Evolutionary conservation across 2,329 filamentous ascomycete genomes (phyloP), one percentile per base, ranked within the genome.

Genomic region (Colletotrichum lupini): DNA sequence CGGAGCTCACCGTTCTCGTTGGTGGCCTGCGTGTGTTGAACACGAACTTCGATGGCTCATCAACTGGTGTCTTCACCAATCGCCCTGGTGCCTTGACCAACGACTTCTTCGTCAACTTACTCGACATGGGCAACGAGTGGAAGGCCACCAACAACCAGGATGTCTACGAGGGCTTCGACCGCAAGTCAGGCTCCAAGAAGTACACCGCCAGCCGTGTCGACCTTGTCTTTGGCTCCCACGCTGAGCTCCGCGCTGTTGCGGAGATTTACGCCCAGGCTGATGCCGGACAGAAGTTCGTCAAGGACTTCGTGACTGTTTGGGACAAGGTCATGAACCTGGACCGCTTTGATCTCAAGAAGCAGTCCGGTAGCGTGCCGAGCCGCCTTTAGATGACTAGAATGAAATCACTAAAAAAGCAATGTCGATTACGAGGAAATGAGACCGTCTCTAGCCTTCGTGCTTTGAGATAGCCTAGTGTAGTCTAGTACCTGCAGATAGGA

Each of bases 91-190:
- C 89, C 77, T 86, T 95, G 77, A 93, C 91, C 79, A 95, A 93
- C 82, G 93, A 95, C 84, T 95, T 94, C 88, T 95, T 95, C 79
- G 88, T 94, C 82, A 95, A 95, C 84, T 86, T 95, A 1, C 88
- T 95, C 28, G 92, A 94, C 78, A 89, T 87, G 78, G 84, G 83
- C 81, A 93, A 88, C 7, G 85, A 83, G 26, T 95, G 93, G 93
- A 90, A 90, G 83, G 78, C 88, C 0, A 83, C 83, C 52, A 76
- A 77, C n/a, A 83, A 82, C 67, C 80, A 83, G 42, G 92, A 94
- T 77, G 68, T 87, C 63, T 95, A 88, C 81, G 88, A 91, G 74
- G 93, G 92, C 46, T 78, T 83, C 16, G 91, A 94, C 83, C 91
- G 90, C 81, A 91, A 91, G 85, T 89, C 87, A 19, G 92, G 92